Evolutionary conservation across 257 asterid genomes (phyloP), one percentile per base, ranked within the genome.

Genomic region (Lycium ferocissimum): DNA sequence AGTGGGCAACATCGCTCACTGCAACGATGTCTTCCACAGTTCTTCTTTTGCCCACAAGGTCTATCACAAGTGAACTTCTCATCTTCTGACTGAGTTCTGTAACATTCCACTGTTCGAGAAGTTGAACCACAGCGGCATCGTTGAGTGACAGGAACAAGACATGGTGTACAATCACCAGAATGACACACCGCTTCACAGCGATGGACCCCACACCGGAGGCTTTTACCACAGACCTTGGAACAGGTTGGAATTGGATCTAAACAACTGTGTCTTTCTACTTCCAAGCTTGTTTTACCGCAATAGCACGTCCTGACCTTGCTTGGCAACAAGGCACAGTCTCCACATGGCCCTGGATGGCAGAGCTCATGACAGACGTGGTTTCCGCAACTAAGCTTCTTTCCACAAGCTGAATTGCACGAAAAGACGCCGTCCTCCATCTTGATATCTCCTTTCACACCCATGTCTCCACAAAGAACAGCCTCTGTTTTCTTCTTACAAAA

Each of bases 331-430:
- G 89, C 95, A 65, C 99, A 97, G 83, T 94, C 97, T 63, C 97
- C 96, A 71, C 99, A 97, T 0, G 97, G 91, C 12, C 99, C 98
- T 9, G 98, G 98, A 87, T 97, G 99, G 90, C 99, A 97, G 47
- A 80, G 84, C 47, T 95, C 98, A 47, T 1, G 82, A 89, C 99
- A 95, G 49, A 72, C 35, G 85, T 97, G 99, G 88, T 97, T 95
- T 35, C 96, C 94, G 61, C 99, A 97, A 58, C 85, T 84, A 81
- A 97, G 94, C 51, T 76, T 87, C 89, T 90, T 92, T 85, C 85
- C 96, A 88, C 99, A 97, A 37, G 83, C 70, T 56, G 89, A 91
- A 82, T 80, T 86, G 87, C 99, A 97, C 0, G 98, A 93, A 88
- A 97, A 97, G 8, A 95, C 95, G 62, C 99, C 98, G 71, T 89